These are phyloP conservation scores for Fusarium sterilihyphosum DNA, from an alignment of 2,329 filamentous ascomycete species.

Conservation along the genomic window DNA sequence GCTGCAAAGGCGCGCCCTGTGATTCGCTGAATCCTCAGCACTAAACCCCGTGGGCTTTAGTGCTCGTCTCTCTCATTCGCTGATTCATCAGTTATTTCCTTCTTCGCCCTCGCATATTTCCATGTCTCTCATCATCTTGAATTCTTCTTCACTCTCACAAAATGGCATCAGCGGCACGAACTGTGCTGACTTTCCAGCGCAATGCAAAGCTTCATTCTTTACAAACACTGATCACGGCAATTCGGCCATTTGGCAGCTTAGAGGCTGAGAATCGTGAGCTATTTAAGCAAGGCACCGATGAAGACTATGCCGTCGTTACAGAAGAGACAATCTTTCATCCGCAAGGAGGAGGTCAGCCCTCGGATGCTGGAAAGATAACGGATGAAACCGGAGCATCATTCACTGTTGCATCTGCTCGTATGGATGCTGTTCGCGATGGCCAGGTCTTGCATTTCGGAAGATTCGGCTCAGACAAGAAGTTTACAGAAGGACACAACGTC, in stretches of 20 bases:
- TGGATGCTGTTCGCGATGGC: slow-evolving; percentile 58
- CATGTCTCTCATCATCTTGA: background rate
- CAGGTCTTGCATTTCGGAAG: slow-evolving; percentile 73
- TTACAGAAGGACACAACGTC: slow-evolving; percentile 56
- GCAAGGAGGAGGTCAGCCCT: slow-evolving; percentile 79
- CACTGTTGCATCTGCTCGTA: slow-evolving; percentile 66
- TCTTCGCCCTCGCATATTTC: background rate
- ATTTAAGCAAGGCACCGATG: slow-evolving; percentile 64
- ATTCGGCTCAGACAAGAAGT: slow-evolving; percentile 53
- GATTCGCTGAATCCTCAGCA: background rate
- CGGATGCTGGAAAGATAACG: slow-evolving; percentile 69
- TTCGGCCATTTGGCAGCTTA: slow-evolving; percentile 60
- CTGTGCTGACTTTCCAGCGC: slow-evolving; percentile 55
- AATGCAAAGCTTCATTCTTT: slow-evolving; percentile 56
- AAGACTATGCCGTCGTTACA: slow-evolving; percentile 68
- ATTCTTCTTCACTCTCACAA: background rate
- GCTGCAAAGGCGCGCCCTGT: slow-evolving; percentile 2
- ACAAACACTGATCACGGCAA: slow-evolving; percentile 55
- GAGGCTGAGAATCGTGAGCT: slow-evolving; percentile 62
- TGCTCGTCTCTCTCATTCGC: background rate
- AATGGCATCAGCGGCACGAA: slow-evolving; percentile 36
- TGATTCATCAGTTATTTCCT: background rate
- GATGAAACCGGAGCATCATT: slow-evolving; percentile 50
- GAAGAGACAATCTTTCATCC: slow-evolving; percentile 78
- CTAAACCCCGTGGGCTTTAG: background rate